phyloP scores from a whole-genome alignment of 1,284 basidiomycete species.

The Cerrena zonata region DNA sequence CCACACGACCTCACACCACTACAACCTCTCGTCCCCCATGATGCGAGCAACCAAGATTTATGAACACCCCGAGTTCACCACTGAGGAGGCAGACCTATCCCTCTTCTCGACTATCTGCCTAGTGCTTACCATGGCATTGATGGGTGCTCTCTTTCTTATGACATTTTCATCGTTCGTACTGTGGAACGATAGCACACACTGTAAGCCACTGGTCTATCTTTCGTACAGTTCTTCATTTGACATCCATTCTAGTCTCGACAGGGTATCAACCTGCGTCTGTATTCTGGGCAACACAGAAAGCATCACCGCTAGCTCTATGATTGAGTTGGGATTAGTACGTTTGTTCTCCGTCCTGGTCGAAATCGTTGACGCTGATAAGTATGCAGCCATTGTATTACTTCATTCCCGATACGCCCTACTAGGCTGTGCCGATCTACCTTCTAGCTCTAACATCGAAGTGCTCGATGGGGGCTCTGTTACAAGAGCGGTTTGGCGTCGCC shows the following conservation, averaged over 20 bases:
- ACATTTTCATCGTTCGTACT: slow-evolving; percentile 20
- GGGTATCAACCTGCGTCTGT: slow-evolving; percentile 3
- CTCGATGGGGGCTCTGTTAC: background rate
- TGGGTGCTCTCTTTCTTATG: slow-evolving; percentile 22
- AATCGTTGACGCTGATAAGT: background rate
- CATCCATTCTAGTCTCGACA: background rate
- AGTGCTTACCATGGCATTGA: slow-evolving; percentile 20
- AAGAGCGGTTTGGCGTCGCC: background rate
- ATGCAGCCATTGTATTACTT: background rate
- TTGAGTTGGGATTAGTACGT: background rate
- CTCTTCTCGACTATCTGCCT: slow-evolving; percentile 26
- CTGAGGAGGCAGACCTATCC: slow-evolving; percentile 20
- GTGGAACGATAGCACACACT: slow-evolving; percentile 23
- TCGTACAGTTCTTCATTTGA: background rate
- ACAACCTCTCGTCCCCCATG: background rate
- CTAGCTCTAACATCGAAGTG: background rate
- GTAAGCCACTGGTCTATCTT: slow-evolving; percentile 13
- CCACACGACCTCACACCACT: background rate
- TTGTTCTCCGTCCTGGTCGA: background rate
- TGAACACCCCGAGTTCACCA: slow-evolving; percentile 22
- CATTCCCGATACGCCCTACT: no score
- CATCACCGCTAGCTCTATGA: background rate
- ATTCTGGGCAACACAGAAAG: slow-evolving; percentile 1
- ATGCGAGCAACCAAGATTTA: slow-evolving; percentile 17
- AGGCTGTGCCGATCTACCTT: no score